Base-by-base conservation (phyloP, 108 stramenopile genomes). In the Nitzschia sp. region DNA sequence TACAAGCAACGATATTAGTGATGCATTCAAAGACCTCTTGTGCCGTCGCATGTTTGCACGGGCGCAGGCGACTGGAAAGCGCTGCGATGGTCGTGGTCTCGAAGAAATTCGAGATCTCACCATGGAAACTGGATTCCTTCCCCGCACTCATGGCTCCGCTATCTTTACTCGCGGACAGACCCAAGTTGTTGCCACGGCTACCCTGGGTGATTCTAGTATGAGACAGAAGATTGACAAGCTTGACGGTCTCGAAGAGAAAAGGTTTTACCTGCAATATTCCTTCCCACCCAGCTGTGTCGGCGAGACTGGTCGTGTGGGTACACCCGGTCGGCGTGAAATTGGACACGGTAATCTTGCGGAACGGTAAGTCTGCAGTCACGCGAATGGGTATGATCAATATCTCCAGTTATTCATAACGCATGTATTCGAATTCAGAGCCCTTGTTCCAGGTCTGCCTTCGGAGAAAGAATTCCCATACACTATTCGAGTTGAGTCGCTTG, bases 281-380 rank as follows among this genome's bases (percentile, higher is more conserved):
- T 98, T 98, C 68, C 97, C 96, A 35, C 97, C 97, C 9, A 90
- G 88, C 72, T 93, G 90, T 64, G 96, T 97, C 4, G 97, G 95
- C 24, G 96, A 97, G 74, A 95, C 96, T 28, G 97, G 96, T 24
- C 74, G 90, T 66, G 79, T 82, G 1, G 95, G 95, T 3, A 91
- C 91, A 13, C 93, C 94, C 3, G 94, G 94, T 46, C 76, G 94
- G 30, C 85, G 97, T 59, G 94, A 94, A 80, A 79, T 96, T 36
- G 92, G 93, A 46, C 92, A 94, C 74, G 95, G 95, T 26, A 89
- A 93, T 42, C 66, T 96, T 23, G 92, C 93, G 36, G 92, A 94
- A 71, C 72, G 78, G 80, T 81, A 72, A 72, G 80, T 35, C 15
- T 46, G 3, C n/a, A n/a, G n/a, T n/a, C n/a, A n/a, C n/a, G n/a